Conservation (phyloP, 2,329 filamentous ascomycete species). For the Fusarium virguliforme region DNA sequence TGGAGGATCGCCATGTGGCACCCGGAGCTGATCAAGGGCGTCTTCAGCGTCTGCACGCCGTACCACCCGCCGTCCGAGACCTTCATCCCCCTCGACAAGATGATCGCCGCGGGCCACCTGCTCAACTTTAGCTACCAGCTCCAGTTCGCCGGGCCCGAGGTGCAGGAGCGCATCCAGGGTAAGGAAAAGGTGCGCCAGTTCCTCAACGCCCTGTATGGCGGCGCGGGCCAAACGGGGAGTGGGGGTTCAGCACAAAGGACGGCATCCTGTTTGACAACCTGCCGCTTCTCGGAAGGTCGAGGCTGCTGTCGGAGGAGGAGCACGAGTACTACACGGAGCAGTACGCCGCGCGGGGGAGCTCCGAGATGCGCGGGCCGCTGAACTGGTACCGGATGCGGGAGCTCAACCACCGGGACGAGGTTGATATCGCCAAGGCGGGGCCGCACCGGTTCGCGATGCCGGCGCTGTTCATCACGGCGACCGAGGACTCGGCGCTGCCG, state of each 20-base stretch:
- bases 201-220: constrained; percentile 81
- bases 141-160: constrained; percentile 79
- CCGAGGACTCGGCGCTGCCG: constrained; percentile 80
- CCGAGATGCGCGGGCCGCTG: constrained; percentile 82
- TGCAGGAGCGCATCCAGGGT: constrained; percentile 72
- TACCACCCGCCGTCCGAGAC: constrained; percentile 70
- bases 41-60: constrained; percentile 88
- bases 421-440: constrained; percentile 70
- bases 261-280: constrained; percentile 78
- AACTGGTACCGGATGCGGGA: constrained; percentile 89
- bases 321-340: constrained; percentile 83
- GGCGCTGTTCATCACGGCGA: constrained; percentile 82
- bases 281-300: constrained; percentile 68
- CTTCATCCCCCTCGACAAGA: constrained; percentile 72
- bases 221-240: constrained; percentile 68
- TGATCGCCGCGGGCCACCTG: constrained; percentile 69
- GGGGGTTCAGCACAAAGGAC: constrained; percentile 70
- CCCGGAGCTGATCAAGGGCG: constrained; percentile 78
- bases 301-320: constrained; percentile 77
- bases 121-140: constrained; percentile 89
- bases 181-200: constrained; percentile 78
- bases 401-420: constrained; percentile 85
- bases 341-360: constrained; percentile 71
- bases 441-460: constrained; percentile 70
- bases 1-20: constrained; percentile 83